Percentiles rank a stretch among this genome's conserved stretches.
Evolutionary conservation across 2,329 filamentous ascomycete genomes (phyloP).

Genomic region (Monilinia fructicola): DNA sequence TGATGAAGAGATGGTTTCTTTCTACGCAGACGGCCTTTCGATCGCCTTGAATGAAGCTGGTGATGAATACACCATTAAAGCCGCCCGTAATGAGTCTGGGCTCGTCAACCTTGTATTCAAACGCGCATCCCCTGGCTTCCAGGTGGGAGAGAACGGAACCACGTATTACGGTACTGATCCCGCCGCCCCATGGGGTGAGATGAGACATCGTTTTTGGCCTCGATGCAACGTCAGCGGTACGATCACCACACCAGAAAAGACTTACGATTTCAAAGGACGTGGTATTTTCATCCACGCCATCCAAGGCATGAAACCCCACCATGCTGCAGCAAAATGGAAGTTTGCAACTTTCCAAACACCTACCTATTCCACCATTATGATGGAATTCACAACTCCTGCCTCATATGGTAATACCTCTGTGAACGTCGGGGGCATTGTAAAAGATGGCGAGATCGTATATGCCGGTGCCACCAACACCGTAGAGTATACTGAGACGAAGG

Average conservation of each 20-base stretch:
- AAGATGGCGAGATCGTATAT: constrained; percentile 75
- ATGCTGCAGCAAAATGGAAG: constrained; percentile 89
- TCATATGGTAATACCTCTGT: constrained; percentile 88
- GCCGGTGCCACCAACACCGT: constrained; percentile 66
- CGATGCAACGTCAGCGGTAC: constrained; percentile 78
- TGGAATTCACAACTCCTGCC: constrained; percentile 92
- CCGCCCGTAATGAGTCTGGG: constrained; percentile 73
- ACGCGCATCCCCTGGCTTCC: constrained; percentile 74
- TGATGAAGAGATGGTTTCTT: constrained; percentile 77
- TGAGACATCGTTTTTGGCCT: constrained; percentile 95
- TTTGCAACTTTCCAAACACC: constrained; percentile 90
- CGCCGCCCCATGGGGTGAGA: constrained; percentile 84
- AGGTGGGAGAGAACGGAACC: constrained; percentile 79
- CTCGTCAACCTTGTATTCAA: constrained; percentile 85
- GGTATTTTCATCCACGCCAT: constrained; percentile 81
- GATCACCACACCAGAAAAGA: constrained; percentile 78
- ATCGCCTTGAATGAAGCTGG: constrained; percentile 85
- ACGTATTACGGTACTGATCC: constrained; percentile 85
- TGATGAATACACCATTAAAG: constrained; percentile 83
- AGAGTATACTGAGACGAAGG: constrained; percentile 67
- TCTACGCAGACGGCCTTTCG: constrained; percentile 83
- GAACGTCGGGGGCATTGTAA: constrained; percentile 77
- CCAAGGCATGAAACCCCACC: constrained; percentile 99
- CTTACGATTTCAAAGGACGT: constrained; percentile 76
- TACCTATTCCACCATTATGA: constrained; percentile 82